These are phyloP conservation scores for Tremella mesenterica DNA, from an alignment of 768 basidiomycete species.

Conservation along the genomic window DNA sequence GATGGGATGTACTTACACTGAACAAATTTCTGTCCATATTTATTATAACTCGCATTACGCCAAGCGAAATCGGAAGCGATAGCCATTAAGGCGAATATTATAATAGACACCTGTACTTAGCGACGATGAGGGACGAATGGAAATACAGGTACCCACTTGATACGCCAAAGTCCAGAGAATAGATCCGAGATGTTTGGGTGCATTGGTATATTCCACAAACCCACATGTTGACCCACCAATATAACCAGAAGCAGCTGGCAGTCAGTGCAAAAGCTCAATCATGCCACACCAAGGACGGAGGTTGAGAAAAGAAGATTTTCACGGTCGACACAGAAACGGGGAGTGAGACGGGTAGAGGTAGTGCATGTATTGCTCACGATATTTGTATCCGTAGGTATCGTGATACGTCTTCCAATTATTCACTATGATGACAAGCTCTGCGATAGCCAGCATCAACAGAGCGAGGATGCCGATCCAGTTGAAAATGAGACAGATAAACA, in stretches of 20 bases:
- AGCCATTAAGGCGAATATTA: constrained; percentile 6
- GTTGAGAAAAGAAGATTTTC: too few relatives aligned
- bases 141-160: constrained; percentile 4
- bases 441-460: constrained; percentile 12
- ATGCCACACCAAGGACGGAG: too few relatives aligned
- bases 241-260: constrained; percentile 9
- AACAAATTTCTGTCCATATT: constrained; percentile 10
- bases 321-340: too few relatives aligned
- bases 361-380: constrained; percentile 13
- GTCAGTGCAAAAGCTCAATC: background rate
- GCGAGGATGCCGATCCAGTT: constrained; percentile 13
- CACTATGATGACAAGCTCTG: constrained; percentile 15
- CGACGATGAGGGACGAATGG: background rate
- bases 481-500: constrained; percentile 16
- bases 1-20: constrained; percentile 9
- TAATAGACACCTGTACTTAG: constrained; percentile 11
- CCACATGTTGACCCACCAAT: constrained; percentile 7
- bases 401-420: constrained; percentile 15
- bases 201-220: constrained; percentile 14
- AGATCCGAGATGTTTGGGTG: constrained; percentile 15
- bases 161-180: constrained; percentile 13
- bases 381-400: constrained; percentile 9
- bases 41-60: constrained; percentile 6
- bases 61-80: constrained; percentile 17
- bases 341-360: too few relatives aligned